Conservation (phyloP, 192 early-diverging fungal genomes). For the Anaeromyces robustus region DNA sequence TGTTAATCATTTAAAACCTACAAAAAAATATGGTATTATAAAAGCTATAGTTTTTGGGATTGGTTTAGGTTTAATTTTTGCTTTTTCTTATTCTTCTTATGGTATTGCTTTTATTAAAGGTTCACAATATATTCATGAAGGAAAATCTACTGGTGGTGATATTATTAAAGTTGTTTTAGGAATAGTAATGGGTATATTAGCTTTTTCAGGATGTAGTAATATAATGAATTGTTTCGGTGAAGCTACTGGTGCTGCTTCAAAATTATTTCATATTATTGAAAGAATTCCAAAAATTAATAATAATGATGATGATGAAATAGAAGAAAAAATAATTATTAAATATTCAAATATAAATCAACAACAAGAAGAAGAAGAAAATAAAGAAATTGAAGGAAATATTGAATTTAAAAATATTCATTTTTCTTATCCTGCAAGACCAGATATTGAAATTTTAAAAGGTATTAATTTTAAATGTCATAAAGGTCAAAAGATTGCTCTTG, state of each 20-base stretch:
- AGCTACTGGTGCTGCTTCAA: constrained; percentile 65
- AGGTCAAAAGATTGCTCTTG: constrained; percentile 76
- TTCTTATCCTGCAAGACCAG: constrained; percentile 65
- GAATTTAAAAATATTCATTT: constrained; percentile 65
- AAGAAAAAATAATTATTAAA: not conserved
- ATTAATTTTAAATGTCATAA: constrained; percentile 36
- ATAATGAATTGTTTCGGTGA: constrained; percentile 51
- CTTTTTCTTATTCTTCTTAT: constrained; percentile 5
- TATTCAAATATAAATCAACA: too few relatives aligned
- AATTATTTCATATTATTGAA: constrained; percentile 68
- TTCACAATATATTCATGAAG: constrained; percentile 20
- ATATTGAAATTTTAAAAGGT: constrained; percentile 59
- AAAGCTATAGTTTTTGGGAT: too few relatives aligned
- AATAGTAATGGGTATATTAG: constrained; percentile 57
- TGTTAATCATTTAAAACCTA: too few relatives aligned
- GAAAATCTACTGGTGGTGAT: constrained; percentile 16
- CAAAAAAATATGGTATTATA: too few relatives aligned
- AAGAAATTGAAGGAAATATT: constrained; percentile 37
- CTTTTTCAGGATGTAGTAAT: constrained; percentile 43
- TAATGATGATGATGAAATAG: constrained; percentile 36
- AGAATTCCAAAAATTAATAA: constrained; percentile 65
- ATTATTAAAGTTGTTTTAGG: constrained; percentile 78
- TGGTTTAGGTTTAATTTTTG: too few relatives aligned
- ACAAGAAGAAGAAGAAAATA: constrained; percentile 10
- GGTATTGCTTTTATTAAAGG: constrained; percentile 35